Evolutionary conservation across 257 asterid species (phyloP), one percentile per base, ranked within the genome.

Genomic region (Ajuga chamaepitys): DNA sequence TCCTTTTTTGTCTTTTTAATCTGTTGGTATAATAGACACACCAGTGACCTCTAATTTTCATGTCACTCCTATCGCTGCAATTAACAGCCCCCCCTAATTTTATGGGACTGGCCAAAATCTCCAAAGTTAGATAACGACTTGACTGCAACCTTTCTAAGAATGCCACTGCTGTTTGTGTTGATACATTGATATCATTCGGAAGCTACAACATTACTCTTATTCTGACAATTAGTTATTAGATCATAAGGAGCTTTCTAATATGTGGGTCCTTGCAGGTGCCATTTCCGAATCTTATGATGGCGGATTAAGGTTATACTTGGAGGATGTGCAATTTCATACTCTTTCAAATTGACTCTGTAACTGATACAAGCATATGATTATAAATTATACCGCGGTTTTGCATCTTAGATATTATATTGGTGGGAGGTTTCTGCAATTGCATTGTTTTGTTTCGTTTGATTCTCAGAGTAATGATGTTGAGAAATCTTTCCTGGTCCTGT

Each of bases 191-290:
- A 30, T 30, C 37, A 14, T 24, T 40, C 12, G 3, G 16, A 11
- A 10, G 59, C 9, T 56, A 2, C 8, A 18, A 32, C 54, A 21
- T 34, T 13, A 13, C 37, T 20, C 3, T 24, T 35, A 47, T 25
- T 21, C 58, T 35, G 2, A 14, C 53, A 35, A 34, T 37, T 35
- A 32, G 14, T 18, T 44, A 17, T 7, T 17, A n/a, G 32, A 30
- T 62, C 7, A 53, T 9, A 24, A 41, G 3, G 5, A 56, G 28
- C 58, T 61, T 47, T 67, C 34, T 48, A 51, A 62, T 16, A 16
- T 42, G 45, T 70, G 64, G 16, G 48, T 70, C 5, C 56, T 44
- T 62, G 78, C 88, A 83, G 88, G 78, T 83, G 88, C 64, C 86
- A 83, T 68, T 83, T 83, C 74, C 79, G 82, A 58, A 59, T 80